Conservation (phyloP, 257 asterid genomes). For the Salvia hispanica region DNA sequence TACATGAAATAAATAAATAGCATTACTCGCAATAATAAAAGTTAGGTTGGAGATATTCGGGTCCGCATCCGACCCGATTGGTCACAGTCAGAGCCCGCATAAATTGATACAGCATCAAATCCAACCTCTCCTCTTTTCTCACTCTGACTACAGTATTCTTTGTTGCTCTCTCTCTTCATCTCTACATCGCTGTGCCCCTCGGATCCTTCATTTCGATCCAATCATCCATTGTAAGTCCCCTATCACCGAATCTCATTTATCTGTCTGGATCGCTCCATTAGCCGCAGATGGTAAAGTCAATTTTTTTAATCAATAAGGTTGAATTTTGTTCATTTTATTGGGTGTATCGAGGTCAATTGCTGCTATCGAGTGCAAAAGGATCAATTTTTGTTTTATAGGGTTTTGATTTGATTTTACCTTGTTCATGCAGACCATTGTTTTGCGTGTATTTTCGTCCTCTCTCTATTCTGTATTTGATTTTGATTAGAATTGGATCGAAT, state of each 20-base stretch:
- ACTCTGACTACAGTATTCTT: constrained; percentile 37
- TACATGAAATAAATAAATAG: too few species aligned
- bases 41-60: background rate
- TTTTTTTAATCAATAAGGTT: constrained; percentile 21
- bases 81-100: constrained; percentile 4
- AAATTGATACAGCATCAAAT: constrained; percentile 39
- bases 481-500: constrained; percentile 15
- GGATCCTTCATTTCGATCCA: constrained; percentile 45
- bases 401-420: constrained; percentile 27
- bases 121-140: constrained; percentile 33
- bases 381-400: constrained; percentile 17
- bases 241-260: constrained; percentile 15
- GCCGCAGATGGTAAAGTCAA: constrained; percentile 22
- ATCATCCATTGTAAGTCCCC: constrained; percentile 55
- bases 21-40: too few species aligned
- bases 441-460: background rate
- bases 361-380: constrained; percentile 10
- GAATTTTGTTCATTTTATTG: constrained; percentile 29
- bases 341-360: constrained; percentile 27
- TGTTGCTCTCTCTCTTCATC: constrained; percentile 43
- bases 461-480: background rate
- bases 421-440: constrained; percentile 22
- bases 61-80: constrained; percentile 21
- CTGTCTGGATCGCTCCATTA: constrained; percentile 39
- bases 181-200: constrained; percentile 42